phyloP scores from a whole-genome alignment of 164 flowering plant species.

The Kalanchoe fedtschenkoi region DNA sequence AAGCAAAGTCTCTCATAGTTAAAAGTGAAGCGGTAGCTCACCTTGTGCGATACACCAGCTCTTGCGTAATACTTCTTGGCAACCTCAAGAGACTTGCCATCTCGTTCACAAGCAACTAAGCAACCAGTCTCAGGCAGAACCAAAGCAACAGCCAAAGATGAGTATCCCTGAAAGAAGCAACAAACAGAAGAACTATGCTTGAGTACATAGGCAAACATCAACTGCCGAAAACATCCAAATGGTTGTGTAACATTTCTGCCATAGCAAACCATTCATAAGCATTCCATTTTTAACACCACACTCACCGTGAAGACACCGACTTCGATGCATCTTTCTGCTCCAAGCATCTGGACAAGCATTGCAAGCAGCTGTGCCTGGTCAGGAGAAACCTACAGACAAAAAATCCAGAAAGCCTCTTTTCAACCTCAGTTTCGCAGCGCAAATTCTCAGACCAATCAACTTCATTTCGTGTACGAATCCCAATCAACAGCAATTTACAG shows the following conservation, averaged over 20 bases:
- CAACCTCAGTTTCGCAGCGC: too few species aligned
- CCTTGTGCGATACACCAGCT: slow-evolving; percentile 89
- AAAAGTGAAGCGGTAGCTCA: slow-evolving; percentile 11
- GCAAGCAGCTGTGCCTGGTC: slow-evolving; percentile 88
- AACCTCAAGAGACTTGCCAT: slow-evolving; percentile 57
- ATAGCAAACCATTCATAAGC: not conserved
- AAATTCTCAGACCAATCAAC: too few species aligned
- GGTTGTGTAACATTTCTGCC: too few species aligned
- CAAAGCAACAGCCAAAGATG: slow-evolving; percentile 83
- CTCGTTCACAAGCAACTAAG: slow-evolving; percentile 63
- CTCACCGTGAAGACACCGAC: slow-evolving; percentile 73
- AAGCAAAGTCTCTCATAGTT: not conserved
- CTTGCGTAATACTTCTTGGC: slow-evolving; percentile 60
- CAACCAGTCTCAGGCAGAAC: slow-evolving; percentile 73
- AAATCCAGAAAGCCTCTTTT: too few species aligned
- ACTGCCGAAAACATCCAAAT: not conserved
- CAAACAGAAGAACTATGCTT: not conserved
- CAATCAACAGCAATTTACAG: not conserved
- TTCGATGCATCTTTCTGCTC: slow-evolving; percentile 79
- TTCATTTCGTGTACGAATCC: too few species aligned
- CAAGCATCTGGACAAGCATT: slow-evolving; percentile 77
- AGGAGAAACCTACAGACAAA: slow-evolving; percentile 72
- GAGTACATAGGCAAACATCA: not conserved
- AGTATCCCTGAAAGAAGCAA: slow-evolving; percentile 53
- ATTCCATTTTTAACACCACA: not conserved